phyloP scores from a whole-genome alignment of 176 grass and related monocot genomes.

The Musa beccarii region DNA sequence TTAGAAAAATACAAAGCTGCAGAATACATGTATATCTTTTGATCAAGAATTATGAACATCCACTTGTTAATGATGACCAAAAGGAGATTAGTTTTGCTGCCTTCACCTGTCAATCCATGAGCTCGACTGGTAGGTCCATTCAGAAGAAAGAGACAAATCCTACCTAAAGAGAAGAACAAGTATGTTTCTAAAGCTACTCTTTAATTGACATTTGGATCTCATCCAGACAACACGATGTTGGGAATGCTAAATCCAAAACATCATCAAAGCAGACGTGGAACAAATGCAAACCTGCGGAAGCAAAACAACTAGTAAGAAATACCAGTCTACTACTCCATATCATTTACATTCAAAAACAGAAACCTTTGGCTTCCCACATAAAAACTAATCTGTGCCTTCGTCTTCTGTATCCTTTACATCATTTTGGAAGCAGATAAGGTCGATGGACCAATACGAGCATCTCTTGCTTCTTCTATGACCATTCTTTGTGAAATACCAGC shows the following conservation, averaged over 20 bases:
- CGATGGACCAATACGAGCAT: background rate
- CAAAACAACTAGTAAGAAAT: background rate
- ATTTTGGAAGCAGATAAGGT: background rate
- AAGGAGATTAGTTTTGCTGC: background rate
- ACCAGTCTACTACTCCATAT: background rate
- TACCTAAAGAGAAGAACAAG: background rate
- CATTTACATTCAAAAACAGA: background rate
- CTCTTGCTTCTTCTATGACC: background rate
- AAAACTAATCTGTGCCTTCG: background rate
- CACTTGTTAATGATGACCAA: no score
- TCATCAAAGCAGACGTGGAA: background rate
- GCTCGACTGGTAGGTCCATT: background rate
- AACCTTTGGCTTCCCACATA: background rate
- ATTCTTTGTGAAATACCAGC: background rate
- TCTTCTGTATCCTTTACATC: background rate
- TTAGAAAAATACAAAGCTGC: no score
- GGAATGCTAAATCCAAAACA: constrained; percentile 4
- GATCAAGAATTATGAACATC: no score
- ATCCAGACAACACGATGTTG: background rate
- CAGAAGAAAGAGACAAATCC: background rate
- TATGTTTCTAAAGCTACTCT: constrained; percentile 3
- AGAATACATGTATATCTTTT: no score
- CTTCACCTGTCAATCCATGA: background rate
- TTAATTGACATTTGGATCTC: background rate
- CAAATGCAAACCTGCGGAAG: background rate